These are phyloP conservation scores for Cephalotrichum gorgonifer DNA, from an alignment of 2,329 filamentous ascomycete species.

Conservation along the genomic window DNA sequence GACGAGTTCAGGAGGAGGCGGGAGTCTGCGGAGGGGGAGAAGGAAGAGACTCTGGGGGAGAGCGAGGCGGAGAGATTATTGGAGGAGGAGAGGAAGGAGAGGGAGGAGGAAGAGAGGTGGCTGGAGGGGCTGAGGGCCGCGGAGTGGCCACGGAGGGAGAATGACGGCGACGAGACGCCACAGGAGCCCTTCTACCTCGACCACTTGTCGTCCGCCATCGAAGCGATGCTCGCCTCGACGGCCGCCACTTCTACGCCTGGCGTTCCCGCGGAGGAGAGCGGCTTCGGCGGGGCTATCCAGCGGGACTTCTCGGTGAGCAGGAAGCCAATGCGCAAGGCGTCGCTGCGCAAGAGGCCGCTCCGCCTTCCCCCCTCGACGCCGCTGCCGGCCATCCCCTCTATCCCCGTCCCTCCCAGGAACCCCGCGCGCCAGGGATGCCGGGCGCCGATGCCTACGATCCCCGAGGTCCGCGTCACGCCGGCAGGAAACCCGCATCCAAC, in stretches of 20 bases:
- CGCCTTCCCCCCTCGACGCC: constrained; percentile 2
- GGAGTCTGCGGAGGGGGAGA: constrained; percentile 13
- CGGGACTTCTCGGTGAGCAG: constrained; percentile 13
- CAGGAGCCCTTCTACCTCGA: constrained; percentile 40
- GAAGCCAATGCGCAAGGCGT: constrained; percentile 5
- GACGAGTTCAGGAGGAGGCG: constrained; percentile 30
- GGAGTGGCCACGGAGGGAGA: not conserved
- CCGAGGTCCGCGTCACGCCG: constrained; percentile 21
- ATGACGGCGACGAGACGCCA: constrained; percentile 20
- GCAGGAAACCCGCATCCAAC: not conserved
- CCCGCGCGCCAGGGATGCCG: constrained; percentile 6
- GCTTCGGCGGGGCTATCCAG: constrained; percentile 10
- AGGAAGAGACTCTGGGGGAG: not conserved
- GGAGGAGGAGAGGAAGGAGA: not conserved
- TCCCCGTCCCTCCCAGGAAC: constrained; percentile 5
- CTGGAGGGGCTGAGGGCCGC: not conserved
- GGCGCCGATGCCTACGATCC: constrained; percentile 28
- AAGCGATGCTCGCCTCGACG: constrained; percentile 20
- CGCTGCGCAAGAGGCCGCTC: constrained; percentile 1
- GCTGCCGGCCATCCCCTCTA: not conserved
- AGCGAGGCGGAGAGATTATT: not conserved
- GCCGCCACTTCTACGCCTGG: not conserved
- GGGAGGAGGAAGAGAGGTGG: constrained; percentile 11
- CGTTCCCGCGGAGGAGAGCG: not conserved
- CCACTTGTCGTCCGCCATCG: constrained; percentile 30